These are phyloP conservation scores for Verbena officinalis DNA, from an alignment of 257 asterid genomes.

Conservation along the genomic window DNA sequence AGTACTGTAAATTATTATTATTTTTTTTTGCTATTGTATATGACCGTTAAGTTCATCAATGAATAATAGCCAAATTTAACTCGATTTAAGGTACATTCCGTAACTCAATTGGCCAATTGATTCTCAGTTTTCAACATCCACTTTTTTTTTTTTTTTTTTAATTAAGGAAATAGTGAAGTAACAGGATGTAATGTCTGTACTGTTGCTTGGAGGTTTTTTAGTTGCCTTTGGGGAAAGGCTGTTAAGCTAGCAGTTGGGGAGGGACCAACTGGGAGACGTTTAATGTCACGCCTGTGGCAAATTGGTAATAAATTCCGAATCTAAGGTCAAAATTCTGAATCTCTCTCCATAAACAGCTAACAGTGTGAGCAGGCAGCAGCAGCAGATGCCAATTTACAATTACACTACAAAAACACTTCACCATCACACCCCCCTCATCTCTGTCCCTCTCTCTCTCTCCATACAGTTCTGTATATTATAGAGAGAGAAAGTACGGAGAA, in stretches of 20 bases:
- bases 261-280: slow-evolving; percentile 11
- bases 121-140: too few relatives aligned
- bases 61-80: too few relatives aligned
- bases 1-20: too few relatives aligned
- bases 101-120: too few relatives aligned
- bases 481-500: slow-evolving; percentile 33
- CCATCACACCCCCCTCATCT: slow-evolving; percentile 11
- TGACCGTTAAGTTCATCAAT: too few relatives aligned
- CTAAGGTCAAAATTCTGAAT: slow-evolving; percentile 28
- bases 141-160: too few relatives aligned
- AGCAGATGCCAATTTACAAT: slow-evolving; percentile 35
- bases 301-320: slow-evolving; percentile 30
- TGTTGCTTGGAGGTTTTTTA: too few relatives aligned
- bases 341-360: slow-evolving; percentile 41
- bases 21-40: too few relatives aligned
- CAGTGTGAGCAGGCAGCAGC: slow-evolving; percentile 42
- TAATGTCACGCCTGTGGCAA: slow-evolving; percentile 37
- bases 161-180: too few relatives aligned
- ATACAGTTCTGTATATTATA: slow-evolving; percentile 18
- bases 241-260: slow-evolving; percentile 5
- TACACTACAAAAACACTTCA: slow-evolving; percentile 14
- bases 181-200: too few relatives aligned
- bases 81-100: too few relatives aligned
- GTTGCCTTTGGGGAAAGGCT: slow-evolving; percentile 21
- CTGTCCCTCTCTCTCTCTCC: slow-evolving; percentile 25